These are phyloP conservation scores for Cerioporus squamosus DNA, from an alignment of 1,284 basidiomycete species.

Conservation along the genomic window DNA sequence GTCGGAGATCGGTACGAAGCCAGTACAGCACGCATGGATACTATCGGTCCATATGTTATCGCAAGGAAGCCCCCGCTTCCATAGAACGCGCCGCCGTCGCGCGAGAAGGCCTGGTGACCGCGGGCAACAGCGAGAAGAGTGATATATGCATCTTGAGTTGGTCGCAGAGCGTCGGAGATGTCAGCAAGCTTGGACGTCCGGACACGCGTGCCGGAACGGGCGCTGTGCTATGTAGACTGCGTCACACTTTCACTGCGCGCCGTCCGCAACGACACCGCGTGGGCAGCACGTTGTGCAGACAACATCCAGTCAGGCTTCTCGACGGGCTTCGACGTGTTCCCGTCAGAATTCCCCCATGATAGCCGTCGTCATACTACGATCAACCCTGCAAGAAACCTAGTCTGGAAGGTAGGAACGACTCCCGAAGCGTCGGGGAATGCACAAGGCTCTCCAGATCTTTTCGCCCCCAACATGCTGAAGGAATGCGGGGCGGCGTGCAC, in stretches of 20 bases:
- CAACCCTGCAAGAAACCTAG: slow-evolving; percentile 26
- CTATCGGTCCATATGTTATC: background rate
- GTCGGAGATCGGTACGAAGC: background rate
- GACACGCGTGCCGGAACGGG: background rate
- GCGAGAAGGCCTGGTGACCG: too few relatives aligned
- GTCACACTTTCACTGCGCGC: slow-evolving; percentile 2
- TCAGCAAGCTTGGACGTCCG: slow-evolving; percentile 1
- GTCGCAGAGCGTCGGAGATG: background rate
- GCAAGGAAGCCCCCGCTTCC: background rate
- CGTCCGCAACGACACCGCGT: slow-evolving; percentile 22
- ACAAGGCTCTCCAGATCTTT: background rate
- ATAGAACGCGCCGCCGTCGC: too few relatives aligned
- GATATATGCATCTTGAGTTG: background rate
- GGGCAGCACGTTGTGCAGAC: slow-evolving; percentile 19
- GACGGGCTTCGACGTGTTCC: slow-evolving; percentile 19
- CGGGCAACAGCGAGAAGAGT: too few relatives aligned
- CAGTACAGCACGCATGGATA: background rate
- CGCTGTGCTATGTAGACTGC: slow-evolving; percentile 4
- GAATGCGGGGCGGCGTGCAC: background rate
- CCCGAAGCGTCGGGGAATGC: slow-evolving; percentile 14
- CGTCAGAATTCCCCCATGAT: slow-evolving; percentile 27
- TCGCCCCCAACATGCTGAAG: background rate
- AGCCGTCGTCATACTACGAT: slow-evolving; percentile 25
- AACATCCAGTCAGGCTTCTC: slow-evolving; percentile 13
- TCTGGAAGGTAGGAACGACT: slow-evolving; percentile 25